These are phyloP conservation scores for Pseudodiploospora longispora DNA, from an alignment of 2,329 filamentous ascomycete species.

Conservation along the genomic window DNA sequence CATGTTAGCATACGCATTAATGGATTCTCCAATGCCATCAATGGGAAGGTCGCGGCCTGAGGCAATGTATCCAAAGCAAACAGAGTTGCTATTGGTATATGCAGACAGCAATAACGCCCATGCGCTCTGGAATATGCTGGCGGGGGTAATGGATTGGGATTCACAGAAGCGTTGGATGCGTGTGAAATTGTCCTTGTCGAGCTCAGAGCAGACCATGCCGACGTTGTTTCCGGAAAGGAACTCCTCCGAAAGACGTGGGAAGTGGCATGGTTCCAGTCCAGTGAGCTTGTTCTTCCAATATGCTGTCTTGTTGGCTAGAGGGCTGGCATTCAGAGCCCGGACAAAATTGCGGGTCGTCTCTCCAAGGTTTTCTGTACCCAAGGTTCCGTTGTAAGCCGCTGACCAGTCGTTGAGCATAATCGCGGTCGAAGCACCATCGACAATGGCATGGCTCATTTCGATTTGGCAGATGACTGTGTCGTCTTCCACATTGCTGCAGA, in stretches of 20 bases:
- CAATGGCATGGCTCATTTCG: constrained; percentile 27
- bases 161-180: constrained; percentile 23
- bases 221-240: constrained; percentile 1
- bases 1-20: constrained; percentile 48
- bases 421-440: constrained; percentile 24
- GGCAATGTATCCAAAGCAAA: constrained; percentile 46
- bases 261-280: background rate
- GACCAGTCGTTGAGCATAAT: constrained; percentile 8
- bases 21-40: constrained; percentile 36
- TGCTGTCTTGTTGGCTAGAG: constrained; percentile 5
- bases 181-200: constrained; percentile 10
- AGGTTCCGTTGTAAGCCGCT: constrained; percentile 1
- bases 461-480: constrained; percentile 16
- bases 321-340: background rate
- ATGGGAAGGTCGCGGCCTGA: constrained; percentile 46
- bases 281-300: background rate
- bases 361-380: background rate
- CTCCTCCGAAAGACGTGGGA: background rate
- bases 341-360: constrained; percentile 1
- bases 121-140: constrained; percentile 41
- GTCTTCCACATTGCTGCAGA: constrained; percentile 13
- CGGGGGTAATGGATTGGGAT: constrained; percentile 34
- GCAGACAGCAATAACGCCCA: constrained; percentile 43
- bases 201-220: background rate
- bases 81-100: constrained; percentile 37